phyloP scores from a whole-genome alignment of 768 basidiomycete genomes.

The Rhodotorula diobovata region DNA sequence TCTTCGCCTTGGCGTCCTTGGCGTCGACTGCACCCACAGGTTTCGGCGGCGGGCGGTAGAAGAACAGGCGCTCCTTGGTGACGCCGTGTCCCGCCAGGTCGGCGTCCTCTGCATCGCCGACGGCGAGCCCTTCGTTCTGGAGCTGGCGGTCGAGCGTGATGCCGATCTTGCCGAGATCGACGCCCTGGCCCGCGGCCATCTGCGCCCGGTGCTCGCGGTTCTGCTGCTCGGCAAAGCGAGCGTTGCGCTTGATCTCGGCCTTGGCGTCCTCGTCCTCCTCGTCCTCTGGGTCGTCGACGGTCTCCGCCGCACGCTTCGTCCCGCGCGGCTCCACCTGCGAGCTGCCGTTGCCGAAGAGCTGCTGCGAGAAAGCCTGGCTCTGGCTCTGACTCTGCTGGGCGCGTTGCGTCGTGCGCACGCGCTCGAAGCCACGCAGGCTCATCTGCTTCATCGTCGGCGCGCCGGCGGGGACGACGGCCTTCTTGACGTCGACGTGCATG shows the following conservation, averaged over 20 bases:
- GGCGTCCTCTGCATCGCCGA: conserved; percentile 25
- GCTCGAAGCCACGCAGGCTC: conserved; percentile 26
- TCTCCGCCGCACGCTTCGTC: conserved; percentile 45
- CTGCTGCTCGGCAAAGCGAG: conserved; percentile 8
- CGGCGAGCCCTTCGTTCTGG: conserved; percentile 13
- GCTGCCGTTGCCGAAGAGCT: neutral
- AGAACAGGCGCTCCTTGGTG: neutral
- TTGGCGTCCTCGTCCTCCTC: conserved; percentile 41
- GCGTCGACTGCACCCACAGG: neutral
- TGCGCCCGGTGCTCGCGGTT: conserved; percentile 3
- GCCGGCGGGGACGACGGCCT: conserved; percentile 66
- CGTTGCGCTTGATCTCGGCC: conserved; percentile 36
- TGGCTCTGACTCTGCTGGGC: conserved; percentile 10
- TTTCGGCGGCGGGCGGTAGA: conserved; percentile 11
- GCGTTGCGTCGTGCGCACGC: neutral
- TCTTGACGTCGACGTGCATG: conserved; percentile 68
- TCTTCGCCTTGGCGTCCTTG: neutral
- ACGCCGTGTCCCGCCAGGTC: conserved; percentile 30
- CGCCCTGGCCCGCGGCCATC: neutral
- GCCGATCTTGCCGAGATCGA: conserved; percentile 28
- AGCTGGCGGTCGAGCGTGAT: conserved; percentile 7
- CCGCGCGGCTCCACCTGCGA: neutral
- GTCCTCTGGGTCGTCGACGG: conserved; percentile 46
- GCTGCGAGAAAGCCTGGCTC: neutral
- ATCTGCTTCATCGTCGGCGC: conserved; percentile 73